Evolutionary conservation across 345 rosid species (phyloP).

Genomic region (Anastatica hierochuntica): DNA sequence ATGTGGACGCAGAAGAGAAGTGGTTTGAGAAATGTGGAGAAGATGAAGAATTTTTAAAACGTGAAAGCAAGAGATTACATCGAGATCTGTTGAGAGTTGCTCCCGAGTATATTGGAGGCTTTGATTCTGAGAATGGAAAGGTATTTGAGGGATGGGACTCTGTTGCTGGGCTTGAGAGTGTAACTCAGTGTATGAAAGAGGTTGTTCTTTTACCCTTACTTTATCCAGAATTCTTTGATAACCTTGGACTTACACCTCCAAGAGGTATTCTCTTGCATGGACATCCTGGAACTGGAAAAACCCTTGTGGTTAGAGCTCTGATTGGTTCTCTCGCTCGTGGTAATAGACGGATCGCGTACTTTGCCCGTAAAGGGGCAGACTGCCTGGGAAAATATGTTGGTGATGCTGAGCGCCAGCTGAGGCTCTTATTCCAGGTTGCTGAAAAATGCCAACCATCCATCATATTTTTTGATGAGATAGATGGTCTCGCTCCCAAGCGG

Average conservation of each 20-base stretch:
- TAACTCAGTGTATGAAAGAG: conserved; percentile 90
- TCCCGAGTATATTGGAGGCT: conserved; percentile 90
- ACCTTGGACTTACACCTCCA: conserved; percentile 88
- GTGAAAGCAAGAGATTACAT: conserved; percentile 91
- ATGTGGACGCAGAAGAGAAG: conserved; percentile 93
- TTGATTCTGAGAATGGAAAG: conserved; percentile 45
- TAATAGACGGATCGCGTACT: conserved; percentile 83
- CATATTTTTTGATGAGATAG: conserved; percentile 97
- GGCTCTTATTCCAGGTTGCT: conserved; percentile 98
- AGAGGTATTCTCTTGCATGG: conserved; percentile 98
- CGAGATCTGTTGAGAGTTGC: conserved; percentile 90
- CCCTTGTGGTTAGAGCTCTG: conserved; percentile 87
- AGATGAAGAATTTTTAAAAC: conserved; percentile 97
- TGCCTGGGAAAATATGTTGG: conserved; percentile 99
- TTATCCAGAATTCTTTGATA: conserved; percentile 89
- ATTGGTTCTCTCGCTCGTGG: conserved; percentile 96
- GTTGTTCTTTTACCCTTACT: conserved; percentile 87
- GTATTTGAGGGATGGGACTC: conserved; percentile 89
- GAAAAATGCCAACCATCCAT: conserved; percentile 94
- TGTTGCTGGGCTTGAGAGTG: conserved; percentile 96
- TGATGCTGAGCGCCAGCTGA: conserved; percentile 97
- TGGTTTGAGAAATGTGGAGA: conserved; percentile 99
- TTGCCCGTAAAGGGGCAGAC: conserved; percentile 98
- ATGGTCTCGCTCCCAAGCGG: conserved; percentile 88
- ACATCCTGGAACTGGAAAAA: conserved; percentile 98